Evolutionary conservation across 495 filamentous ascomycete genomes (phyloP).

Genomic region (Cairneyella variabilis): DNA sequence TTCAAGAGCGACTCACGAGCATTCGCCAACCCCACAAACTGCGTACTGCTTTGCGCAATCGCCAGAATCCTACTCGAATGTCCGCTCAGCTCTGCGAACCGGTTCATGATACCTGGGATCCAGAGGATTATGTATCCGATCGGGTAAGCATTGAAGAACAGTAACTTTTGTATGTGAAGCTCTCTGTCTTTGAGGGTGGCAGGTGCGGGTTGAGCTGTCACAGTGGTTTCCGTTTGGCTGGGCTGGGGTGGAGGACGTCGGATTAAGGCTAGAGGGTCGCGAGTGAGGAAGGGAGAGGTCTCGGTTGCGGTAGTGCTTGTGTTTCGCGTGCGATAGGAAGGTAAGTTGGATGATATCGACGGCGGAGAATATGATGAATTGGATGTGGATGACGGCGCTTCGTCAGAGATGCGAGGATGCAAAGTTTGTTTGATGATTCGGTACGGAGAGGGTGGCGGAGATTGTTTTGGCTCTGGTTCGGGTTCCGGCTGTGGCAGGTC

Average conservation of each 20-base stretch:
- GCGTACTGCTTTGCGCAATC: background rate
- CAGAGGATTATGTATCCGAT: conserved; percentile 4
- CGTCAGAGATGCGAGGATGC: background rate
- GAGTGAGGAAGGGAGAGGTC: background rate
- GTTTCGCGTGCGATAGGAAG: background rate
- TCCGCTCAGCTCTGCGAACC: conserved; percentile 1
- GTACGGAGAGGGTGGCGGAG: background rate
- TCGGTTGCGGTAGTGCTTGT: background rate
- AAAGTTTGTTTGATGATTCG: background rate
- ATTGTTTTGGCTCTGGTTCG: too few relatives aligned
- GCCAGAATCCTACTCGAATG: background rate
- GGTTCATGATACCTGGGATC: conserved; percentile 1
- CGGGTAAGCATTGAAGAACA: conserved; percentile 1
- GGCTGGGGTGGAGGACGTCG: background rate
- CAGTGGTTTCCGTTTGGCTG: too few relatives aligned
- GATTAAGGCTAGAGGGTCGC: background rate
- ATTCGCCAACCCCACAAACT: conserved; percentile 5
- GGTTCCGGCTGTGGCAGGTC: background rate
- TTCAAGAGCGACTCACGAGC: background rate
- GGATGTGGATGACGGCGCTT: background rate
- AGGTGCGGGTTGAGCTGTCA: too few relatives aligned
- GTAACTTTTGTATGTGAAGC: background rate
- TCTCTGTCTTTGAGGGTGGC: background rate
- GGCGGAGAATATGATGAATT: too few relatives aligned
- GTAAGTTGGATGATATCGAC: too few relatives aligned